Base-by-base conservation (phyloP, 345 rosid genomes). In the Euphorbia peplus region DNA sequence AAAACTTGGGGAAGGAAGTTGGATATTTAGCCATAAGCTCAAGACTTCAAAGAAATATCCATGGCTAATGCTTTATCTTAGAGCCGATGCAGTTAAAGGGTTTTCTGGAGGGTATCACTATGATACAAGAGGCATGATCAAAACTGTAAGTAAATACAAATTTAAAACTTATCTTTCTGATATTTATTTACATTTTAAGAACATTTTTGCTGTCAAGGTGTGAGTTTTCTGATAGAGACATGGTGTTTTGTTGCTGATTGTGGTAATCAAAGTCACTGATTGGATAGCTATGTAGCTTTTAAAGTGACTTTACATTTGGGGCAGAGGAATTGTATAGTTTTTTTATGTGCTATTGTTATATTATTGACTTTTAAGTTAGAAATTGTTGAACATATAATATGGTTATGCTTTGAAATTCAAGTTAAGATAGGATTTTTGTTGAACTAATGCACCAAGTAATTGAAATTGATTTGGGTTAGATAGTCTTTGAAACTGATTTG, bases 11-110 rank as follows among this genome's bases (percentile, higher is more conserved):
- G 24, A 0, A 44, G 75, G 69, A 30, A 67, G 69, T 44, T 76
- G 79, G 79, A 64, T 67, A 8, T 76, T 76, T 16, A 55, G 64
- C 18, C 79, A 76, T 48, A 76, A 70, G 58, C 79, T 76, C 60
- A 76, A 67, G 60, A 76, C 79, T 56, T 70, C 79, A 47, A 76
- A 71, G 79, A 76, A 76, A 59, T 76, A 76, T 26, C 79, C 79
- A 26, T 76, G 79, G 79, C 25, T 76, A 58, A 76, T 76, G 79
- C 60, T 76, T 57, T 76, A 76, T 59, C 69, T 76, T n/a, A 66
- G 79, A 76, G 79, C 79, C 67, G 79, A 76, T 62, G 72, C 79
- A 44, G 63, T 71, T n/a, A 46, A 47, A 46, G 79, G 79, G 21
- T 61, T 71, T 57, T 76, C 79, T 71, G 79, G 79, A 16, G 79